Percentiles rank a stretch among this genome's conserved stretches.
These are phyloP conservation scores for Flueggea neowawraea DNA, from an alignment of 441 rosid species.

Conservation along the genomic window DNA sequence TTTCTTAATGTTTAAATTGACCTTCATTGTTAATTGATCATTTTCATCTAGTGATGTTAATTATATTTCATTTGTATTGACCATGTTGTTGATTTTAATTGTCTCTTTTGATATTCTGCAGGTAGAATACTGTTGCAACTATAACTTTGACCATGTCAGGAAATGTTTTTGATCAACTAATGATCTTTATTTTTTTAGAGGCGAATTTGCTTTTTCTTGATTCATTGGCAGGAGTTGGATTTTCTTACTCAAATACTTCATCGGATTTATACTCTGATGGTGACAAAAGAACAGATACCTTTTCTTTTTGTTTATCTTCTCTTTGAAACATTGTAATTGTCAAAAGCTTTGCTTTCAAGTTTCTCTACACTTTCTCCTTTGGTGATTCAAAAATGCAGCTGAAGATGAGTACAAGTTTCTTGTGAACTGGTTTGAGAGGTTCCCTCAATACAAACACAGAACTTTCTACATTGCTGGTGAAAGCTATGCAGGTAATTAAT, in stretches of 20 bases:
- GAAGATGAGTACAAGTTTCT: conserved; percentile 66
- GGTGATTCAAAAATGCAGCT: conserved; percentile 36
- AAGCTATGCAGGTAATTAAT: conserved; percentile 69
- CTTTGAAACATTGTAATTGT: background rate
- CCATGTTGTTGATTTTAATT: background rate
- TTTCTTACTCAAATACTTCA: conserved; percentile 80
- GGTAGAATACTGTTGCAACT: too few species aligned
- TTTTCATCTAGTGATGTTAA: background rate
- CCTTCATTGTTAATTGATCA: background rate
- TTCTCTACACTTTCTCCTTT: too few species aligned
- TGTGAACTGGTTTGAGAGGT: conserved; percentile 69
- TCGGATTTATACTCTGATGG: conserved; percentile 56
- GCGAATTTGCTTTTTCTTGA: conserved; percentile 86
- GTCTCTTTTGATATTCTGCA: too few species aligned
- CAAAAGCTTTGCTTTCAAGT: background rate
- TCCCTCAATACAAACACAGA: conserved; percentile 66
- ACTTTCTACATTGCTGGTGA: conserved; percentile 83
- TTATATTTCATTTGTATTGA: too few species aligned
- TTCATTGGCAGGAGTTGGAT: conserved; percentile 94
- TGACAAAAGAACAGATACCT: conserved; percentile 65
- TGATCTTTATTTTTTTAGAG: conserved; percentile 25
- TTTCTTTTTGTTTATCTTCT: background rate
- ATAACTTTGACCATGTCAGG: too few species aligned
- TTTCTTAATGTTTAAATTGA: background rate
- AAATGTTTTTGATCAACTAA: too few species aligned